Percentiles rank a stretch among this genome's conserved stretches.
Conservation (phyloP, 208 protist genomes). For the Leptomonas pyrrhocoris region DNA sequence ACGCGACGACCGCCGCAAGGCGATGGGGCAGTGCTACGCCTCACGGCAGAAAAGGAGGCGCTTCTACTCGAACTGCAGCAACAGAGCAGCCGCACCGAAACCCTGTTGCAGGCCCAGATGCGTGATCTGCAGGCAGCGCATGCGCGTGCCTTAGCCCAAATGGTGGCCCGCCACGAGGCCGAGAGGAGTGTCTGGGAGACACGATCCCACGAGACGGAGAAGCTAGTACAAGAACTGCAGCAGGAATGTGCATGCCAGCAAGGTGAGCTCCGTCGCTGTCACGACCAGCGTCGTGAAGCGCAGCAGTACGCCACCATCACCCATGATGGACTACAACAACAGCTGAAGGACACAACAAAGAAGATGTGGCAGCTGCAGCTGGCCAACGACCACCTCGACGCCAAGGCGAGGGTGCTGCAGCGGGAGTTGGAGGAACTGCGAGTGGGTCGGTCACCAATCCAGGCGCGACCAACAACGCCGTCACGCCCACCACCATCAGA, state of each 20-base stretch:
- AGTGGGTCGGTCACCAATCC: background rate
- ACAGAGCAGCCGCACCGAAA: conserved; percentile 6
- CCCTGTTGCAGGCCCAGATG: conserved; percentile 11
- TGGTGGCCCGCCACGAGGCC: conserved; percentile 30
- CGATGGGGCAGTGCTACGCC: conserved; percentile 1
- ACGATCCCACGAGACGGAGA: background rate
- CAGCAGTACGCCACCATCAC: conserved; percentile 8
- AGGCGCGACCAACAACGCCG: background rate
- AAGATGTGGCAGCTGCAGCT: conserved; percentile 35
- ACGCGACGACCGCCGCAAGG: background rate
- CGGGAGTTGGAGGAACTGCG: conserved; percentile 42
- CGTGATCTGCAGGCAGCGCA: conserved; percentile 25
- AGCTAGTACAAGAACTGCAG: conserved; percentile 1
- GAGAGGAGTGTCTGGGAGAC: conserved; percentile 19
- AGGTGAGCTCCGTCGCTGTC: background rate
- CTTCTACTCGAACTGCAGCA: conserved; percentile 11
- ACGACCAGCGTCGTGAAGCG: background rate
- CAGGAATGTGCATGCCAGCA: background rate
- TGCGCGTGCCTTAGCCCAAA: conserved; percentile 19
- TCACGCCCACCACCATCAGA: background rate
- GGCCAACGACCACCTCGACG: conserved; percentile 42
- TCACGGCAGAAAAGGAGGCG: conserved; percentile 17
- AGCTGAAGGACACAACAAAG: conserved; percentile 33
- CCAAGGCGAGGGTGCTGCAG: conserved; percentile 34
- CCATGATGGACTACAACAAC: conserved; percentile 10